phyloP scores from a whole-genome alignment of 2,329 filamentous ascomycete species.

The Trichophyton equinum region DNA sequence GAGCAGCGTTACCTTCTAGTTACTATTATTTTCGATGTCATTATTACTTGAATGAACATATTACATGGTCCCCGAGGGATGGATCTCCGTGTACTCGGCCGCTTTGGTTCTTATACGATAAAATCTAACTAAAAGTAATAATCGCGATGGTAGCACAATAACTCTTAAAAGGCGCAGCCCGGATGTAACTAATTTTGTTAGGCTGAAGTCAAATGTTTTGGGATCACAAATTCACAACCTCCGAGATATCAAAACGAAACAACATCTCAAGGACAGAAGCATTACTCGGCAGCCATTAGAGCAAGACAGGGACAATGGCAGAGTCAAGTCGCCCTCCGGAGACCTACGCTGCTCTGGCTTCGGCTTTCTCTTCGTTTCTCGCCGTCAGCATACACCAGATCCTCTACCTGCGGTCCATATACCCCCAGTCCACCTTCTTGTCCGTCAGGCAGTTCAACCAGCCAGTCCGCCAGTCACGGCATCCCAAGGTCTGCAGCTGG shows the following conservation, averaged over 20 bases:
- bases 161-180: no score
- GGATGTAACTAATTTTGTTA: no score
- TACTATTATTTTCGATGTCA: no score
- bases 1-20: no score
- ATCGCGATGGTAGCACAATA: no score
- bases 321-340: slow-evolving; percentile 26
- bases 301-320: background rate
- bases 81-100: no score
- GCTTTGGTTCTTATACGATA: no score
- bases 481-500: slow-evolving; percentile 76
- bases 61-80: no score
- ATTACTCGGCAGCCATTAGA: background rate
- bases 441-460: slow-evolving; percentile 71
- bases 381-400: slow-evolving; percentile 75
- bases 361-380: slow-evolving; percentile 65
- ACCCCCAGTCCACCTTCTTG: slow-evolving; percentile 66
- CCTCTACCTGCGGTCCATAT: slow-evolving; percentile 68
- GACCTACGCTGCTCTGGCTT: slow-evolving; percentile 48
- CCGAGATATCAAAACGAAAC: background rate
- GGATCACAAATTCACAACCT: no score
- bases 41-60: no score
- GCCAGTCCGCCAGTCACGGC: slow-evolving; percentile 70
- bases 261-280: background rate
- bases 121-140: no score
- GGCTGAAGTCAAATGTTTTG: no score